Percentiles rank a stretch among this genome's conserved stretches.
Evolutionary conservation across 2,329 filamentous ascomycete genomes (phyloP).

Genomic region (Fusarium chuoi): DNA sequence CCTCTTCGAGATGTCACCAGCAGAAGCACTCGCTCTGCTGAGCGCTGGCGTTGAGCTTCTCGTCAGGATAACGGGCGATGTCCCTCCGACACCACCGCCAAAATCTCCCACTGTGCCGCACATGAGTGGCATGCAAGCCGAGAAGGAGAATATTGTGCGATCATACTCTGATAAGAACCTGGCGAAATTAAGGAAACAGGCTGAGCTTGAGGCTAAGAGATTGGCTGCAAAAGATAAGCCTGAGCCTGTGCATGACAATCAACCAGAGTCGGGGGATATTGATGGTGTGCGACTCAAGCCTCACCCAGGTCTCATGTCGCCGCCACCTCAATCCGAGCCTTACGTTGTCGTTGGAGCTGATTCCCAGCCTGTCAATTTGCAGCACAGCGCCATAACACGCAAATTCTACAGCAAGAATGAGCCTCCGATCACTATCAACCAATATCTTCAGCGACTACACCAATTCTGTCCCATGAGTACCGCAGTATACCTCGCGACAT

Average conservation of each 20-base stretch:
- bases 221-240: conserved; percentile 29
- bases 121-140: conserved; percentile 70
- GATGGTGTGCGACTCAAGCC: conserved; percentile 66
- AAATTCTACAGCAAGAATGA: conserved; percentile 93
- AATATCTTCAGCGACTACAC: conserved; percentile 89
- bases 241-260: conserved; percentile 1
- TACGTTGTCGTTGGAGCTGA: conserved; percentile 74
- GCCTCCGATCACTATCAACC: conserved; percentile 82
- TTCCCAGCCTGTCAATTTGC: conserved; percentile 77
- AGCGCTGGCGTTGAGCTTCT: conserved; percentile 76
- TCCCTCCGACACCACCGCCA: conserved; percentile 81
- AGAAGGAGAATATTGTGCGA: conserved; percentile 69
- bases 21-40: conserved; percentile 83
- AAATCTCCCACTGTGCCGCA: conserved; percentile 72
- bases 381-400: conserved; percentile 86
- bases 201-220: conserved; percentile 46
- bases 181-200: conserved; percentile 55
- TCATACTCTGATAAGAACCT: conserved; percentile 67
- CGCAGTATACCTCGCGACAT: conserved; percentile 90
- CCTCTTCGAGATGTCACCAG: conserved; percentile 76
- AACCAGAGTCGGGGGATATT: conserved; percentile 49
- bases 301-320: conserved; percentile 44
- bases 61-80: conserved; percentile 78
- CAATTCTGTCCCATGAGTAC: conserved; percentile 93
- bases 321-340: conserved; percentile 53